A percentile compares a stretch with the other conserved stretches of the same genome.
These are phyloP conservation scores for Micractinium conductrix DNA, from an alignment of 139 green algal genomes.

Conservation along the genomic window DNA sequence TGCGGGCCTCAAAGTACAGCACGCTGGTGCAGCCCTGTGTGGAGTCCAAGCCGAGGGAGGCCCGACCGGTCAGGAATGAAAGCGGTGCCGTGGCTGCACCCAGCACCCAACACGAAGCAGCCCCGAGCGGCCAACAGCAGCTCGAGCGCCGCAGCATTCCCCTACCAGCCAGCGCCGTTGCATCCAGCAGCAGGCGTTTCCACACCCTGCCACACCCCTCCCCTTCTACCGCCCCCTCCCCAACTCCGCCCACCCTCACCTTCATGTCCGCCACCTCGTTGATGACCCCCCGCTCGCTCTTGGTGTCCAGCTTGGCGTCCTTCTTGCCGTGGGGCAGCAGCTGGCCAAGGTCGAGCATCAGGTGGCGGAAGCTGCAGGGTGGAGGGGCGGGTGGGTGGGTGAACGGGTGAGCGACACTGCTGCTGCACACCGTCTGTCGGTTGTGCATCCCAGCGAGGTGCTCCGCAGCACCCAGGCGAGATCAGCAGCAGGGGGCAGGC, in stretches of 20 bases:
- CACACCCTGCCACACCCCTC: too few relatives aligned
- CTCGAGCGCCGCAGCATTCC: too few relatives aligned
- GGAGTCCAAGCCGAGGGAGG: too few relatives aligned
- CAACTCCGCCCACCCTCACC: constrained; percentile 32
- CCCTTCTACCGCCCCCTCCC: not conserved
- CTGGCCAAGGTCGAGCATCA: constrained; percentile 91
- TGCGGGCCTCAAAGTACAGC: constrained; percentile 97
- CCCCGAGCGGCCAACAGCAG: too few relatives aligned
- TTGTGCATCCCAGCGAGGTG: not conserved
- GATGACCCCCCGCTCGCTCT: constrained; percentile 84
- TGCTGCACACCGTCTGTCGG: not conserved
- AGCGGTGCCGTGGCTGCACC: too few relatives aligned
- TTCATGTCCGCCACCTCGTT: constrained; percentile 98
- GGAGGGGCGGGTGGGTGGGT: not conserved
- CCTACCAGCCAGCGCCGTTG: too few relatives aligned
- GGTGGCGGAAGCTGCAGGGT: constrained; percentile 85
- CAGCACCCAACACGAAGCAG: too few relatives aligned
- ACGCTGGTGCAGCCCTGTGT: constrained; percentile 83
- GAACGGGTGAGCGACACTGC: not conserved
- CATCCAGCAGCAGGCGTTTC: too few relatives aligned
- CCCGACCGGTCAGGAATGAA: too few relatives aligned
- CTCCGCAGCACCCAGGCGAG: not conserved
- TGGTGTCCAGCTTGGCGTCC: constrained; percentile 97
- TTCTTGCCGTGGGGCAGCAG: constrained; percentile 96
- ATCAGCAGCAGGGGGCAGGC: not conserved